Conservation (phyloP, 148 eudicot species). For the Amaranthus palmeri region DNA sequence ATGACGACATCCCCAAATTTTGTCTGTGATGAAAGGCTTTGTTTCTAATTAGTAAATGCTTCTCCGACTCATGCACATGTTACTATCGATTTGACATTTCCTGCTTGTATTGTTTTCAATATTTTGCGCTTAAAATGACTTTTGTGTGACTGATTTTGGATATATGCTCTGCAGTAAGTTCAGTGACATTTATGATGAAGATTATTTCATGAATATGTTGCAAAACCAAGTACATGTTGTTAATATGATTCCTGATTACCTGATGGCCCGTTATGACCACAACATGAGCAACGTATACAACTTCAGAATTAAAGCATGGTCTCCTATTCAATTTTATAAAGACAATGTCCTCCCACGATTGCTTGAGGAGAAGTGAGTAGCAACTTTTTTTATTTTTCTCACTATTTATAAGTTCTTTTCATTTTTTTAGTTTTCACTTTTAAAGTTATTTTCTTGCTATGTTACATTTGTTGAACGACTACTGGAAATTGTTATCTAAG, state of each 20-base stretch:
- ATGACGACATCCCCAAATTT: too few relatives aligned
- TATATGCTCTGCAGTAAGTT: conserved; percentile 71
- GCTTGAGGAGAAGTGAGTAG: conserved; percentile 91
- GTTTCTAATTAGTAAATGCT: background rate
- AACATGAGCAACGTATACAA: conserved; percentile 85
- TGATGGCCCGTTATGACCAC: conserved; percentile 89
- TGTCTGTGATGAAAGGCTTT: background rate
- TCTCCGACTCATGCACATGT: background rate
- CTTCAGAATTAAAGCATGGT: conserved; percentile 96
- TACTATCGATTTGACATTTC: too few relatives aligned
- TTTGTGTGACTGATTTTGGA: background rate
- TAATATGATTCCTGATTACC: conserved; percentile 59
- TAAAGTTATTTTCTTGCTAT: background rate
- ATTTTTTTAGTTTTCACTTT: background rate
- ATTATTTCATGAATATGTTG: conserved; percentile 55
- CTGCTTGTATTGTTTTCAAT: background rate
- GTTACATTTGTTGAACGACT: too few relatives aligned
- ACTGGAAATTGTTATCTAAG: too few relatives aligned
- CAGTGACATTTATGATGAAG: conserved; percentile 80
- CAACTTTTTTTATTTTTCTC: background rate
- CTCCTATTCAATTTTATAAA: conserved; percentile 65
- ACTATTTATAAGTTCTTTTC: background rate
- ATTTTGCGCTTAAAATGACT: background rate
- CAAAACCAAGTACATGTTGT: conserved; percentile 83
- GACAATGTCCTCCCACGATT: conserved; percentile 87